Conservation (phyloP, 306 rosid species). For the Echinosophora koreensis region DNA sequence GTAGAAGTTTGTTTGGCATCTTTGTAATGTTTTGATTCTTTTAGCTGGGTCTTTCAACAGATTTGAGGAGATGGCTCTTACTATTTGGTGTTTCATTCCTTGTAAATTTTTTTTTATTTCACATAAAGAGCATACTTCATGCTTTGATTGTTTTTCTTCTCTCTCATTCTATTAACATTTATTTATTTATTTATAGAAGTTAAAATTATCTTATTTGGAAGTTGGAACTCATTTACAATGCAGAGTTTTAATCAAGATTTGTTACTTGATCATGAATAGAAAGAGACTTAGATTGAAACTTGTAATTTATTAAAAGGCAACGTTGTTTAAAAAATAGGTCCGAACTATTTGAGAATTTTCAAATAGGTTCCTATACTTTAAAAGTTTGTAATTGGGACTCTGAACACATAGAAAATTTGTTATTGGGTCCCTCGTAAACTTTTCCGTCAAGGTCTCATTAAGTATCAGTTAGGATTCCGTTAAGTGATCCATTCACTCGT, state of each 20-base stretch:
- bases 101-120: background rate
- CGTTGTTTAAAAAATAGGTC: background rate
- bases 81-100: background rate
- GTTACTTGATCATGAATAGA: background rate
- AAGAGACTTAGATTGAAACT: background rate
- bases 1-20: slow-evolving; percentile 1
- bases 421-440: no score
- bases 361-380: no score
- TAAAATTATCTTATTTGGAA: background rate
- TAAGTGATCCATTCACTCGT: no score
- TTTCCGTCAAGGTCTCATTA: no score
- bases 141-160: background rate
- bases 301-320: background rate
- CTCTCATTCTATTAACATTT: background rate
- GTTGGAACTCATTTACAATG: background rate
- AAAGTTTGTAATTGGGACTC: no score
- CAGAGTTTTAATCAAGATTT: background rate
- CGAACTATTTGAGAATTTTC: no score
- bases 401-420: no score
- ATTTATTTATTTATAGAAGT: slow-evolving; percentile 1
- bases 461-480: no score
- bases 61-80: slow-evolving; percentile 4
- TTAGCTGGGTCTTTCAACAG: background rate
- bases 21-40: background rate
- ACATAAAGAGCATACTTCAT: slow-evolving; percentile 1